These are phyloP conservation scores for Salinomyces thailandicus DNA, from an alignment of 2,329 filamentous ascomycete genomes.

Conservation along the genomic window DNA sequence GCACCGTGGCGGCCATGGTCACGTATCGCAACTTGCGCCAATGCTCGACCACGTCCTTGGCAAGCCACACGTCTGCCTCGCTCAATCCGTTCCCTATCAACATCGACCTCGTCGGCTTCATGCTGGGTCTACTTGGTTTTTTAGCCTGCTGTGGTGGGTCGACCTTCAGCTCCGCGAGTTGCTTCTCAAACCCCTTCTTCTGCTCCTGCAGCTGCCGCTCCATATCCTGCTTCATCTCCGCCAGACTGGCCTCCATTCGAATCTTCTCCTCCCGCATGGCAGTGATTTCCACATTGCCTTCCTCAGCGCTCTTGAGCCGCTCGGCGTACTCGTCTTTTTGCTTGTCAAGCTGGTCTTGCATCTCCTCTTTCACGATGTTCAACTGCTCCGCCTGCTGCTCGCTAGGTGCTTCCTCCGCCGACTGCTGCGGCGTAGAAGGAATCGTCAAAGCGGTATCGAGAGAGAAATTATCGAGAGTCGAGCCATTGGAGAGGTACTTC, in stretches of 20 bases:
- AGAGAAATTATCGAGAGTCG: conserved; percentile 87
- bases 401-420: conserved; percentile 50
- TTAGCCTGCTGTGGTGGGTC: conserved; percentile 31
- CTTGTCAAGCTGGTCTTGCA: conserved; percentile 72
- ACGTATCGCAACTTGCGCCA: conserved; percentile 85
- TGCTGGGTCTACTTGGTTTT: not conserved
- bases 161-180: conserved; percentile 65
- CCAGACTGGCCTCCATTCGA: conserved; percentile 73
- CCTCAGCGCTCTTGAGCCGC: conserved; percentile 64
- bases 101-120: not conserved
- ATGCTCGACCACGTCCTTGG: conserved; percentile 54
- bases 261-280: conserved; percentile 74
- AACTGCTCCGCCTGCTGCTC: conserved; percentile 61
- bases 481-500: conserved; percentile 86
- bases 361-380: conserved; percentile 64
- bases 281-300: conserved; percentile 66
- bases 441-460: conserved; percentile 89
- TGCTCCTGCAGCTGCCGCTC: conserved; percentile 75
- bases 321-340: conserved; percentile 76
- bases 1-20: conserved; percentile 80
- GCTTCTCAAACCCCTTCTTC: conserved; percentile 72
- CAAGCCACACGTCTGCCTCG: conserved; percentile 60
- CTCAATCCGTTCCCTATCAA: conserved; percentile 49
- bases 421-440: conserved; percentile 77
- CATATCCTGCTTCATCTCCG: conserved; percentile 75